Base-by-base conservation (phyloP, 1,139 yeast genomes). In the Debaryomyces sp. region DNA sequence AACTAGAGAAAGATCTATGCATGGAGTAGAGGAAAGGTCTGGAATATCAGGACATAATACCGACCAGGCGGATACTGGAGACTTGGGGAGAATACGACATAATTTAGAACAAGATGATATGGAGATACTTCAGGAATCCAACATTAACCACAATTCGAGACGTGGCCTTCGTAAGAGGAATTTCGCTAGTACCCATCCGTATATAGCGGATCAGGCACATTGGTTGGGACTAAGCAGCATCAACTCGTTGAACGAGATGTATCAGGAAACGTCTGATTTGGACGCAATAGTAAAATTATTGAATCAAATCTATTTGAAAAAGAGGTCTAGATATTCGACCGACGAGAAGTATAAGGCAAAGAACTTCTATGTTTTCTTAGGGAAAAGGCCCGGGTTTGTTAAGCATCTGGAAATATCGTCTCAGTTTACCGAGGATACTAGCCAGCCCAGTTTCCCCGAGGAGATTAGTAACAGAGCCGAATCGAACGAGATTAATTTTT, bases 171-270 rank as follows among this genome's bases (percentile, higher is more conserved):
- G 81, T 6, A 73, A 74, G 54, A 59, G 81, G 24, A 76, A 72
- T 43, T 77, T 77, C 54, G 71, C 80, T 2, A 71, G 77, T 56
- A 68, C 78, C 2, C 79, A 75, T 56, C 81, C 81, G 0, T 77
- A 77, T 52, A 54, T 77, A 21, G 76, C 79, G 3, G 81, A 77
- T 52, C 78, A 75, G 51, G 79, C 78, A 2, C 77, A 73, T 50
- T 76, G 75, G 63, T 61, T 77, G 42, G 80, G 77, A 1, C 60
- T 77, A 9, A 64, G 77, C 8, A 63, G 68, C 41, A 58, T 66
- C 3, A 68, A 67, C 29, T 67, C 69, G 45, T 60, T 76, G 50
- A 75, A 76, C 56, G 73, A 71, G 35, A 53, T 76, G 41, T 75
- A 71, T 53, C 68, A 66, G 42, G 71, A 68, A 13, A 62, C 61